These are phyloP conservation scores for Pseudocercospora macadamiae DNA, from an alignment of 2,329 filamentous ascomycete genomes.

Conservation along the genomic window DNA sequence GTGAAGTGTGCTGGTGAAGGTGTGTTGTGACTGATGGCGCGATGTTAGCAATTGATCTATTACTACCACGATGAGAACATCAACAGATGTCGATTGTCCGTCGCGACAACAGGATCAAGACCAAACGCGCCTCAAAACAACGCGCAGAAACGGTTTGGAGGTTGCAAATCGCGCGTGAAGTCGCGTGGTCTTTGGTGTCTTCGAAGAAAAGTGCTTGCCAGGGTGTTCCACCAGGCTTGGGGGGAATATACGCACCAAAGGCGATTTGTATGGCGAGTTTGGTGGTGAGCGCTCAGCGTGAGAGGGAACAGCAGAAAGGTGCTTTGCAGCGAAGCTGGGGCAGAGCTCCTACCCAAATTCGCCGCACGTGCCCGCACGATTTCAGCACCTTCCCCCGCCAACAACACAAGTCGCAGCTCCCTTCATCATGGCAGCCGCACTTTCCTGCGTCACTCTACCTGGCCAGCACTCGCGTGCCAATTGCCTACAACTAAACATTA, in stretches of 20 bases:
- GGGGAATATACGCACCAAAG: not conserved
- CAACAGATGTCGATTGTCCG: slow-evolving; percentile 12
- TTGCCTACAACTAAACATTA: too few species aligned
- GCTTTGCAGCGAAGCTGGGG: too few species aligned
- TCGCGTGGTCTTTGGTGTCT: slow-evolving; percentile 6
- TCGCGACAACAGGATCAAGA: slow-evolving; percentile 8
- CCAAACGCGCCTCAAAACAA: slow-evolving; percentile 20
- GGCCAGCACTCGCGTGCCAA: too few species aligned
- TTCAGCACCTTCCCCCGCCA: too few species aligned
- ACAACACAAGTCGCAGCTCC: too few species aligned
- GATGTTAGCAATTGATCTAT: slow-evolving; percentile 16
- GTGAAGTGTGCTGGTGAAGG: slow-evolving; percentile 5
- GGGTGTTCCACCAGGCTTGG: not conserved
- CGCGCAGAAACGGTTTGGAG: not conserved
- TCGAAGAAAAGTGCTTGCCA: not conserved
- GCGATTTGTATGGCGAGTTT: not conserved
- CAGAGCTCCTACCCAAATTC: too few species aligned
- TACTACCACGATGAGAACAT: slow-evolving; percentile 7
- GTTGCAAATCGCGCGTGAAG: slow-evolving; percentile 15
- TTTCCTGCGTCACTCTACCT: too few species aligned
- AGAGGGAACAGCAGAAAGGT: too few species aligned
- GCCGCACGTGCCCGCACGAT: too few species aligned
- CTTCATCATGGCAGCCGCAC: too few species aligned
- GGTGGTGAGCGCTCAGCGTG: not conserved
- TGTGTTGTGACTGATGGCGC: slow-evolving; percentile 9